Evolutionary conservation across 805 yeast genomes (phyloP), one percentile per base, ranked within the genome.

Genomic region (Groenewaldozyma tartarivorans): DNA sequence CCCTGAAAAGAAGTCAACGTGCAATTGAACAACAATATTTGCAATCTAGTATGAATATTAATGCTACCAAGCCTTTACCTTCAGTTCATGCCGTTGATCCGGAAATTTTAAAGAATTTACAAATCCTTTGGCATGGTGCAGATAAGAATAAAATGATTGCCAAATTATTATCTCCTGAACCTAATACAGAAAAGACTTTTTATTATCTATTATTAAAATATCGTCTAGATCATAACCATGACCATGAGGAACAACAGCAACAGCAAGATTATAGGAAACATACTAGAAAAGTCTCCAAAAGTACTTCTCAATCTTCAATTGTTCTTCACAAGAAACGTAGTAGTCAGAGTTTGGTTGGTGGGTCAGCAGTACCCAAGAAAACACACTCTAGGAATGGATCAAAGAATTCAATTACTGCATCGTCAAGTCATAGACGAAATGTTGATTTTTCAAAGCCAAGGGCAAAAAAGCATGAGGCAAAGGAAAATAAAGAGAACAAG

Each of bases 1-100:
- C 65, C 5, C 19, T 38, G 16, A 30, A 32, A 38, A 34, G 48
- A 29, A 46, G 52, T 5, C 51, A 16, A n/a, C 40, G n/a, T 29
- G 29, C 18, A 34, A 32, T 18, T 20, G 36, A 26, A 30, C 34
- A 30, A 15, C 40, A 27, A 17, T 21, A n/a, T 46, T 48, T 16
- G 24, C 40, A 38, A 20, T 38, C 35, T 33, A 34, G 21, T 21
- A 31, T 29, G 20, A 29, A 38, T 16, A 38, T 29, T 19, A 38
- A 38, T 22, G 17, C 30, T 13, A 20, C 24, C 15, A 29, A 13
- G 9, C 96, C 96, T 78, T 82, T 88, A 71, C 96, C 88, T 74
- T 86, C 96, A 64, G 86, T 87, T 66, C 86, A 96, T n/a, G 77
- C 75, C 39, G 74, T 83, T 45, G 94, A 86, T 57, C 64, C 66